These are phyloP conservation scores for Sporothrix dimorphospora DNA, from an alignment of 2,329 filamentous ascomycete genomes.

Conservation along the genomic window DNA sequence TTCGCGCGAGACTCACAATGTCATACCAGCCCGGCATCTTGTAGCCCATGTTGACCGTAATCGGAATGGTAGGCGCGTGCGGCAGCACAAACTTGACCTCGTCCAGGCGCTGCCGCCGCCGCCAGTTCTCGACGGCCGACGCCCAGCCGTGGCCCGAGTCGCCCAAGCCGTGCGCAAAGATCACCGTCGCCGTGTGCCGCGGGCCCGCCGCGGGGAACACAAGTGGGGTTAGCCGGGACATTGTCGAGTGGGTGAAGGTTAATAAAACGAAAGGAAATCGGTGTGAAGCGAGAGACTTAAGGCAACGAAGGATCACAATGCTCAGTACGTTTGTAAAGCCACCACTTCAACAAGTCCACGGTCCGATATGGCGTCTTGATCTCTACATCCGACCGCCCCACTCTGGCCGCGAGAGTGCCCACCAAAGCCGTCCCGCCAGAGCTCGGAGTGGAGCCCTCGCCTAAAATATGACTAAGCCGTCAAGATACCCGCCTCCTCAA, in stretches of 20 bases:
- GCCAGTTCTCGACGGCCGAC: slow-evolving; percentile 84
- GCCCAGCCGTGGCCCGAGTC: slow-evolving; percentile 82
- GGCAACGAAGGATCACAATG: not conserved
- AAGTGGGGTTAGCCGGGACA: slow-evolving; percentile 51
- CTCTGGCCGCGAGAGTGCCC: not conserved
- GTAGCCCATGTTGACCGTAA: slow-evolving; percentile 72
- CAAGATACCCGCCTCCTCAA: slow-evolving; percentile 19
- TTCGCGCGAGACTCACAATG: slow-evolving; percentile 56
- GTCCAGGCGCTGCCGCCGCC: slow-evolving; percentile 75
- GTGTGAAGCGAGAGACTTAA: not conserved
- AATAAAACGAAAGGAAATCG: not conserved
- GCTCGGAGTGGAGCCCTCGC: not conserved
- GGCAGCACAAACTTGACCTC: slow-evolving; percentile 95
- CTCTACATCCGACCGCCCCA: not conserved
- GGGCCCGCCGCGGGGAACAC: slow-evolving; percentile 74
- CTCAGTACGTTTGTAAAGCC: too few species aligned
- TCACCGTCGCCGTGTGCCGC: slow-evolving; percentile 90
- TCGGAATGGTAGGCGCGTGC: slow-evolving; percentile 82
- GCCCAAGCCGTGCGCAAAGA: slow-evolving; percentile 90
- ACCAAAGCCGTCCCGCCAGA: not conserved
- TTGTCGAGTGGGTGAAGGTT: not conserved
- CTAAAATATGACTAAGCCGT: not conserved
- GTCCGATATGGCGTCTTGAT: not conserved
- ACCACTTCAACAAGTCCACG: too few species aligned
- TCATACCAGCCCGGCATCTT: slow-evolving; percentile 89